Evolutionary conservation across 2,329 filamentous ascomycete species (phyloP), one percentile per base, ranked within the genome.

Genomic region (Fusarium sp.): DNA sequence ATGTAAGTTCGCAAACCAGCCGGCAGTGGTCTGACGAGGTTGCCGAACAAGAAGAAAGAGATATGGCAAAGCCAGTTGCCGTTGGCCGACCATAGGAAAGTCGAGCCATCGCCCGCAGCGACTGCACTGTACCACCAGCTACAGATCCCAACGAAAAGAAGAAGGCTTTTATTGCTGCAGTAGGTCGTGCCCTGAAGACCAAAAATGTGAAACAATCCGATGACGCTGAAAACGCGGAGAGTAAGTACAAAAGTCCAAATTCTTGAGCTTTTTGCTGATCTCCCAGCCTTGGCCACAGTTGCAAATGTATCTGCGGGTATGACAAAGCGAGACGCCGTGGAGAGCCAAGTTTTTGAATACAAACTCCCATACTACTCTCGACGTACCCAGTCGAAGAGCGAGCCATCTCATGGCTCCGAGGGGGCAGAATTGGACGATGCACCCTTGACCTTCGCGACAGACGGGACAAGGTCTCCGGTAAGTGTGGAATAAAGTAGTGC

Each of bases 351-450:
- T 47, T 62, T 71, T n/a, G 62, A 74, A 39, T 75, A 77, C 44
- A 80, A 77, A 46, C 67, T 72, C 20, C 80, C 80, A 13, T 75
- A 75, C 28, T 84, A 84, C 61, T 83, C 80, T 46, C 79, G 82
- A n/a, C 79, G 83, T 37, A 76, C 81, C 23, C 81, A 85, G 62
- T 84, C 83, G 46, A 84, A 81, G 70, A 85, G 84, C 64, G 83
- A 85, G 70, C 82, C 83, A 31, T 75, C 71, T 3, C 66, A 75
- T 41, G 68, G 69, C 10, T 58, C 70, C 9, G 76, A 77, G n/a
- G 62, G 35, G 20, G 39, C 48, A 26, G 64, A 60, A 11, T 33
- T 46, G 20, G 66, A 69, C 12, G 33, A 49, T n/a, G n/a, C 26
- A 13, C 46, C 21, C 23, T 42, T 62, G 15, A 37, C 28, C 20